Evolutionary conservation across 176 grass and related monocot genomes (phyloP).

Genomic region (Hsuehochloa calcarea): DNA sequence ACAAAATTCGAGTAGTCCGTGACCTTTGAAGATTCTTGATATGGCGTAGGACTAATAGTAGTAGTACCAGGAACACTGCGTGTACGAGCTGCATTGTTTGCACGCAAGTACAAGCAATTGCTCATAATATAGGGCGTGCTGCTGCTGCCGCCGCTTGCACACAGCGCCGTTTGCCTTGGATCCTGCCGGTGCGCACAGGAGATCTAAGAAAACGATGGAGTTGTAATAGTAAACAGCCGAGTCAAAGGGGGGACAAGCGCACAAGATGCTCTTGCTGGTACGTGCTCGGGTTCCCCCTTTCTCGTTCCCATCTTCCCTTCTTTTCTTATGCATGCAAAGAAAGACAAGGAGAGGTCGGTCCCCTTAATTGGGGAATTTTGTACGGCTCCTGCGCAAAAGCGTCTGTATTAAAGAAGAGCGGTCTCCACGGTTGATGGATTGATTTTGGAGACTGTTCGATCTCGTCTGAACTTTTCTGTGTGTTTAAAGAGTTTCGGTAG

Average conservation of each 20-base stretch:
- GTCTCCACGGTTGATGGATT: not conserved
- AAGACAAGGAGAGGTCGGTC: constrained; percentile 4
- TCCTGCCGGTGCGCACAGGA: not conserved
- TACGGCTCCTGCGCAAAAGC: constrained; percentile 18
- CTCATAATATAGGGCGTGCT: not conserved
- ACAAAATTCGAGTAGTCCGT: not conserved
- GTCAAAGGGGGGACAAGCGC: constrained; percentile 11
- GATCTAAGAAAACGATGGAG: not conserved
- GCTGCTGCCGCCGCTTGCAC: not conserved
- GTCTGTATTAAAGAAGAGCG: not conserved
- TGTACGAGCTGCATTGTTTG: not conserved
- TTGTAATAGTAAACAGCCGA: not conserved
- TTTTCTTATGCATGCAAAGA: not conserved
- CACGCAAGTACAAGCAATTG: not conserved
- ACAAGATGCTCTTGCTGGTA: not conserved
- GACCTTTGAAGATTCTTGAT: not conserved
- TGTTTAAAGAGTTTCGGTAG: not conserved
- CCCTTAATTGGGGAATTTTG: not conserved
- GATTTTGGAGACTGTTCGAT: not conserved
- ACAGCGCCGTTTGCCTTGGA: constrained; percentile 11
- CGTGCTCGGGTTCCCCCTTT: not conserved
- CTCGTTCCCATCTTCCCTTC: not conserved
- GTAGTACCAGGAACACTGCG: not conserved
- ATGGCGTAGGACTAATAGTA: not conserved
- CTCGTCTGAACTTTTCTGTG: not conserved